Percentiles rank a stretch among this genome's conserved stretches.
Conservation (phyloP, 139 green algal species). For the Yamagishiella unicocca region DNA sequence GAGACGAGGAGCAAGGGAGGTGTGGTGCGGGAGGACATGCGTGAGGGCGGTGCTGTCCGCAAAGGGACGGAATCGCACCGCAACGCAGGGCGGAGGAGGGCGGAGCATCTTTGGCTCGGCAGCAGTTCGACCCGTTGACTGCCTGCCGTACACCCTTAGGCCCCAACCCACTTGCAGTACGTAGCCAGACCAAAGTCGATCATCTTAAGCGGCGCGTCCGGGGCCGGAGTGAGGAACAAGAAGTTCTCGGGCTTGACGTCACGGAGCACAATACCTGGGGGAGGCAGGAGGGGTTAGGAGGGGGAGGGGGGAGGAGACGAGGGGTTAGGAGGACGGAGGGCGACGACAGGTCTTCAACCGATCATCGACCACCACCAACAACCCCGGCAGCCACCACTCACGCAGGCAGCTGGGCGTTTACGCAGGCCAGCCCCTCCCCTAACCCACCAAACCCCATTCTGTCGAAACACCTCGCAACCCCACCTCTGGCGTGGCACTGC, state of each 20-base stretch:
- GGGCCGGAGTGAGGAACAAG: slow-evolving; percentile 68
- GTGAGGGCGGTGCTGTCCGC: too few species aligned
- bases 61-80: too few species aligned
- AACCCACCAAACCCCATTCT: background rate
- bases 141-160: background rate
- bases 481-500: slow-evolving; percentile 77
- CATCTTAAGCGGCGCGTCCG: slow-evolving; percentile 73
- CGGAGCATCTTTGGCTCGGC: too few species aligned
- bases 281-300: background rate
- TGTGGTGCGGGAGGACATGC: background rate
- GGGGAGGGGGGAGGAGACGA: background rate
- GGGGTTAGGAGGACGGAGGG: too few species aligned
- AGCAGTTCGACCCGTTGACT: too few species aligned
- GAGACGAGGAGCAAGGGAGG: background rate
- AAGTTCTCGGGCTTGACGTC: slow-evolving; percentile 91
- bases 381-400: too few species aligned
- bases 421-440: background rate
- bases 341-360: too few species aligned
- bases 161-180: slow-evolving; percentile 66
- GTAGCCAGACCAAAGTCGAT: slow-evolving; percentile 85
- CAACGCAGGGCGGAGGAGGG: too few species aligned
- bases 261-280: slow-evolving; percentile 69
- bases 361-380: too few species aligned
- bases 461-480: too few species aligned
- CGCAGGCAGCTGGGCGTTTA: background rate